Percentiles rank a stretch among this genome's conserved stretches.
Evolutionary conservation across 345 rosid genomes (phyloP).

Genomic region (Isatis tinctoria): DNA sequence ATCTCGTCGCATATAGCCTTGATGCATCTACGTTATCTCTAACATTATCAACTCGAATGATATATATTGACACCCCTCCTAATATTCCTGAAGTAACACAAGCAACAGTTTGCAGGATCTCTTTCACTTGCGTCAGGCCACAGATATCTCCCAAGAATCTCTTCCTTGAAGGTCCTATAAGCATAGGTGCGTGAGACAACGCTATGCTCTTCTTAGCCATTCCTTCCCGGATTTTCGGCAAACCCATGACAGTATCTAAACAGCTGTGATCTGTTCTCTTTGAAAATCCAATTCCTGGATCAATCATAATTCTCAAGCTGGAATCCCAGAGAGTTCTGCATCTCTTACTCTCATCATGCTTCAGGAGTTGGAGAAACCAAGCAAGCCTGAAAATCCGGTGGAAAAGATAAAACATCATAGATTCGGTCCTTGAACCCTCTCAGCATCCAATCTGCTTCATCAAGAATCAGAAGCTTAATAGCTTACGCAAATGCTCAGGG

Average conservation of each 20-base stretch:
- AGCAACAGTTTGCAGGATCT: slow-evolving; percentile 73
- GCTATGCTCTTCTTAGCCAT: slow-evolving; percentile 58
- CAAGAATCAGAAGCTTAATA: too few relatives aligned
- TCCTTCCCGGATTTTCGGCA: slow-evolving; percentile 47
- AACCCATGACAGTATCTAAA: slow-evolving; percentile 52
- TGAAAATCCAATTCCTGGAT: slow-evolving; percentile 86
- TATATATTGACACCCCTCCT: slow-evolving; percentile 64
- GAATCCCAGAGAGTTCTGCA: too few relatives aligned
- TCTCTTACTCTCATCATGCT: too few relatives aligned
- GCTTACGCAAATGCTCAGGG: too few relatives aligned
- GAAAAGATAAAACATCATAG: too few relatives aligned
- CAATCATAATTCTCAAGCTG: too few relatives aligned
- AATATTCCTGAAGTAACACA: slow-evolving; percentile 52
- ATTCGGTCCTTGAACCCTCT: too few relatives aligned
- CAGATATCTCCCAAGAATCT: slow-evolving; percentile 76
- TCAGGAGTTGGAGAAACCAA: too few relatives aligned
- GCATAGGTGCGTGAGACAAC: slow-evolving; percentile 55
- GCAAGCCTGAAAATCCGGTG: too few relatives aligned
- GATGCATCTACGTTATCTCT: slow-evolving; percentile 64
- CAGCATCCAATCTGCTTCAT: too few relatives aligned
- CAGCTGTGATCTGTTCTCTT: slow-evolving; percentile 59
- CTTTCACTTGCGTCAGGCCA: slow-evolving; percentile 47
- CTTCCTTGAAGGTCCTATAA: slow-evolving; percentile 77
- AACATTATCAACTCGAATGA: slow-evolving; percentile 76
- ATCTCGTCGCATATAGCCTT: slow-evolving; percentile 61